These are phyloP conservation scores for Cutaneotrichosporon dermatis DNA, from an alignment of 1,284 basidiomycete genomes.

Conservation along the genomic window DNA sequence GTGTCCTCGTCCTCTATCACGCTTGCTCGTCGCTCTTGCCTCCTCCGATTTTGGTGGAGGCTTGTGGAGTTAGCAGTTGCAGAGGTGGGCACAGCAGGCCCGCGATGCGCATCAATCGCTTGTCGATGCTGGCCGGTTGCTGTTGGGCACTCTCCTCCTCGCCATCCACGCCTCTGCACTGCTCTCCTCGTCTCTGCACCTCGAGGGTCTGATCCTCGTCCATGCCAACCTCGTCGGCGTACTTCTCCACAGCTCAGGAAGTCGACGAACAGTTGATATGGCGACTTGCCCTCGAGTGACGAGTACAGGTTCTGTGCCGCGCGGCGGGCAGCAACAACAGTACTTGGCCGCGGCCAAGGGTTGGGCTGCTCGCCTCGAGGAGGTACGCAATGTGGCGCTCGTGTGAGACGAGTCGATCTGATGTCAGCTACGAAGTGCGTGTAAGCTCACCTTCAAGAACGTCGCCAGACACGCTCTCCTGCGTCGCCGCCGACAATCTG, in stretches of 20 bases:
- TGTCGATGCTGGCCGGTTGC: conserved; percentile 29
- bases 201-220: conserved; percentile 68
- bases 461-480: conserved; percentile 79
- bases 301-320: conserved; percentile 77
- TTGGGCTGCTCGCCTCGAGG: conserved; percentile 66
- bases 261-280: conserved; percentile 88
- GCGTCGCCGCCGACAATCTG: conserved; percentile 81
- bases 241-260: conserved; percentile 90
- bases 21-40: conserved; percentile 54
- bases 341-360: conserved; percentile 92
- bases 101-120: conserved; percentile 53
- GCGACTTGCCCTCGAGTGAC: conserved; percentile 89
- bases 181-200: conserved; percentile 47
- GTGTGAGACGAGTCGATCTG: conserved; percentile 75
- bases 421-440: background rate
- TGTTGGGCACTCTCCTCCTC: conserved; percentile 16
- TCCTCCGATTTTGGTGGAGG: conserved; percentile 20
- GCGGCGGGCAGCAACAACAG: conserved; percentile 72
- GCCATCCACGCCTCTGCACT: conserved; percentile 52
- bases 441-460: conserved; percentile 61
- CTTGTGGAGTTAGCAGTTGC: conserved; percentile 24
- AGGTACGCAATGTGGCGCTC: conserved; percentile 77
- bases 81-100: conserved; percentile 60
- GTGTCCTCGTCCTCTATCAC: conserved; percentile 71
- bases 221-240: conserved; percentile 87